phyloP scores from a whole-genome alignment of 2,329 filamentous ascomycete species.

The Cryphonectria japonica region DNA sequence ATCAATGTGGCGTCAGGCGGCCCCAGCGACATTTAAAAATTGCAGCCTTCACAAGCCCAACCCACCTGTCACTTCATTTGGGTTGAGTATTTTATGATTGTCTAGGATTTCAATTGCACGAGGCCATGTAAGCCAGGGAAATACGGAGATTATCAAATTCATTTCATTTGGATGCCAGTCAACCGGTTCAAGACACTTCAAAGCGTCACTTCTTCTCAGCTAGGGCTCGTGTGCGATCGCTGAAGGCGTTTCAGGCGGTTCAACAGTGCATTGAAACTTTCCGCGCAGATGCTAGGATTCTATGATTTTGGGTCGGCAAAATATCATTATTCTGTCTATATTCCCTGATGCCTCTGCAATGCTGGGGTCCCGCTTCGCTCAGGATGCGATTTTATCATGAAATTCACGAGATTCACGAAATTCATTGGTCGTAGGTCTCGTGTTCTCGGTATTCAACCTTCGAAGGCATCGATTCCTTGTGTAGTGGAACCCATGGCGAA shows the following conservation, averaged over 20 bases:
- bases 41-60: background rate
- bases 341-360: background rate
- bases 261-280: background rate
- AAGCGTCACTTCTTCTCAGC: background rate
- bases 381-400: no score
- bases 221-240: background rate
- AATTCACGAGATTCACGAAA: background rate
- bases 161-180: background rate
- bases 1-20: background rate
- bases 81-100: background rate
- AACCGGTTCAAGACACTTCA: background rate
- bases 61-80: no score
- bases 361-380: background rate
- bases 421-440: background rate
- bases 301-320: background rate
- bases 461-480: background rate
- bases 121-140: background rate
- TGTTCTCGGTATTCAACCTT: background rate
- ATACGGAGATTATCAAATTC: background rate
- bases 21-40: background rate
- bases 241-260: background rate
- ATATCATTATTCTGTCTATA: background rate
- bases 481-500: no score
- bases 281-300: background rate
- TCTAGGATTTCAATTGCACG: background rate